Evolutionary conservation across 2,329 filamentous ascomycete genomes (phyloP), one percentile per base, ranked within the genome.

Genomic region (Escovopsis sp.): DNA sequence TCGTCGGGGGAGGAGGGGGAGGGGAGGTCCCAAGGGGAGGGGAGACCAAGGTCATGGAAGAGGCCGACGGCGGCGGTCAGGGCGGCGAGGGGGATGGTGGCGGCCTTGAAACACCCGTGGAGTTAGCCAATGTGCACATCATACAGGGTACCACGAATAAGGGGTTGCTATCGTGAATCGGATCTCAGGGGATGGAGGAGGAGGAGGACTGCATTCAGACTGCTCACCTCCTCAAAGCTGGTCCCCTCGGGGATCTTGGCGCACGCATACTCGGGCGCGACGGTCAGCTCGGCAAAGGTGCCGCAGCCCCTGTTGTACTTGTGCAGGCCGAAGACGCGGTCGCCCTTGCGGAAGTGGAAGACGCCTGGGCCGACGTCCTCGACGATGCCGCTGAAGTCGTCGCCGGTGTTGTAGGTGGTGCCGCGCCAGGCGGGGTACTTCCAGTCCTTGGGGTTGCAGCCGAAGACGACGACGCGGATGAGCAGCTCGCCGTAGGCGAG

Each of bases 201-300:
- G 9, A 10, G 13, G 2, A n/a, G n/a, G n/a, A n/a, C n/a, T n/a
- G n/a, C n/a, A n/a, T n/a, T n/a, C n/a, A n/a, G n/a, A 8, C 17
- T 8, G 17, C 31, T 7, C 15, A 35, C 32, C 34, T 52, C 43
- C 52, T 74, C 66, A 35, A 70, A 72, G 10, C 56, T 60, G 3
- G 58, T 58, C 18, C 57, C 51, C 19, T 56, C 42, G 0, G 68
- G 65, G 18, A 72, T 54, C 43, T 65, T 64, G 45, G 73, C 72
- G 0, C 70, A 73, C 0, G 69, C 69, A 43, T 67, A 59, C 23
- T 61, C 58, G 57, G 57, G 64, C 2, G 64, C 64, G n/a, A 76
- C 51, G 3, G 69, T 64, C 46, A 75, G 76, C 45, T 76, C 70
- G 9, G 71, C 72, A 43, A 65, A 77, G 21, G 56, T 65, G 4